Base-by-base conservation (phyloP, 1,284 basidiomycete species). In the Naganishia sp. region DNA sequence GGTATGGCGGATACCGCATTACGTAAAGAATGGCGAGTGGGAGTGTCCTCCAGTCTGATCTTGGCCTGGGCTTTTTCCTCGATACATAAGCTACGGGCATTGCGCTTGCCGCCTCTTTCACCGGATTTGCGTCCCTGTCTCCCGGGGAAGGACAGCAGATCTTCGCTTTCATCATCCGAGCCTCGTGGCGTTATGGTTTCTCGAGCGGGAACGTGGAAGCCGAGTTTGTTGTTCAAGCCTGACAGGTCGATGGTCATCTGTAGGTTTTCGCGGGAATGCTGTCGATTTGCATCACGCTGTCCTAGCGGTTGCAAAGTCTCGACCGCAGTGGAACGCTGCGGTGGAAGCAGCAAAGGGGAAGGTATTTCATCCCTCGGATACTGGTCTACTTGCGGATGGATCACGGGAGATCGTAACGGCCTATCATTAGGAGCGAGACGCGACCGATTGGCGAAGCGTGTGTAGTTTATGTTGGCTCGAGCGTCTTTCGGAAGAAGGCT, bases 151-250 rank as follows among this genome's bases (percentile, higher is more conserved):
- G n/a, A 43, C 25, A 52, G 23, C 48, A 52, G 15, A 48, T 28
- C 33, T n/a, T 61, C 59, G 16, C 59, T 39, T 21, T 61, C 59
- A n/a, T 61, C 48, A 16, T 61, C 59, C n/a, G 59, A 61, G 9
- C 59, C 59, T 42, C 59, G 49, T 18, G 59, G 59, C 21, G 59
- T 61, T 33, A 49, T 52, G 2, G 48, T 61, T 23, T 61, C 59
- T 10, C 59, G 59, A 6, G 48, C 21, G 7, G 59, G 59, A 15
- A 43, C 59, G 18, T 61, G 59, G 21, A 61, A 61, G 39, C 59
- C 59, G 28, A 61, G 59, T 52, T 52, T 50, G n/a, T 61, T 23
- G 59, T 36, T 61, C 11, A 61, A n/a, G 6, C 59, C 59, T 9
- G 45, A 50, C 21, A 61, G 42, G 11, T 61, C 48, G 36, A 61